Percentiles rank a stretch among this genome's conserved stretches.
These are phyloP conservation scores for Termitomyces sp. DNA, from an alignment of 768 basidiomycete genomes.

Conservation along the genomic window DNA sequence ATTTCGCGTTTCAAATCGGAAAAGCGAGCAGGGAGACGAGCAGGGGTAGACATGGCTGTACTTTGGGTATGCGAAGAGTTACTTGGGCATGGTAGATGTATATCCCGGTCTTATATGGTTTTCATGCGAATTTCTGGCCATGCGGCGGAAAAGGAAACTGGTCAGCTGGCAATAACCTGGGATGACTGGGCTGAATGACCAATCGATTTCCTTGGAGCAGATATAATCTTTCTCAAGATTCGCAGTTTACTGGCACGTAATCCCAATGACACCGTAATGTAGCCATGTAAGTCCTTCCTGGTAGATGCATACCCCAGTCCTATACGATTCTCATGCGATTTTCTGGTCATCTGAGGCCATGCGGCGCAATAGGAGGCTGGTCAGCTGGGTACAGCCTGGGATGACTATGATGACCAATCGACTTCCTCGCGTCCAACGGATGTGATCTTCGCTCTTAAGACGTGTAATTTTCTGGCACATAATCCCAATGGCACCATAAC, in stretches of 20 bases:
- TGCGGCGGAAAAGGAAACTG: neutral
- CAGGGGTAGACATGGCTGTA: conserved; percentile 4
- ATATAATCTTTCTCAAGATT: too few relatives aligned
- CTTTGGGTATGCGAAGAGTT: neutral
- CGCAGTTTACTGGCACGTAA: neutral
- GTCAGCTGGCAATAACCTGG: neutral
- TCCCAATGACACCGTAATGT: neutral
- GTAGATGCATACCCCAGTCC: neutral
- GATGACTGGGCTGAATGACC: neutral
- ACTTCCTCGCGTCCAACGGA: neutral
- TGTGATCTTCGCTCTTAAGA: too few relatives aligned
- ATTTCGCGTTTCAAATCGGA: conserved; percentile 54
- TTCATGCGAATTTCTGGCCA: neutral
- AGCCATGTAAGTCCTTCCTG: neutral
- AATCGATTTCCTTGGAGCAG: neutral
- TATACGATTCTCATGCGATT: neutral
- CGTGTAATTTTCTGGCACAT: neutral
- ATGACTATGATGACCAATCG: neutral
- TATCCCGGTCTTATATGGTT: neutral
- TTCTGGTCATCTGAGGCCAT: too few relatives aligned
- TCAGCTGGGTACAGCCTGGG: neutral
- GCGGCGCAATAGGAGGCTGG: neutral
- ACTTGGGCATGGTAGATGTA: neutral
- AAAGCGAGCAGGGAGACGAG: conserved; percentile 42
- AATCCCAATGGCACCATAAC: neutral